Evolutionary conservation across 2,329 filamentous ascomycete species (phyloP), one percentile per base, ranked within the genome.

Genomic region (Arthrobotrys sinensis): DNA sequence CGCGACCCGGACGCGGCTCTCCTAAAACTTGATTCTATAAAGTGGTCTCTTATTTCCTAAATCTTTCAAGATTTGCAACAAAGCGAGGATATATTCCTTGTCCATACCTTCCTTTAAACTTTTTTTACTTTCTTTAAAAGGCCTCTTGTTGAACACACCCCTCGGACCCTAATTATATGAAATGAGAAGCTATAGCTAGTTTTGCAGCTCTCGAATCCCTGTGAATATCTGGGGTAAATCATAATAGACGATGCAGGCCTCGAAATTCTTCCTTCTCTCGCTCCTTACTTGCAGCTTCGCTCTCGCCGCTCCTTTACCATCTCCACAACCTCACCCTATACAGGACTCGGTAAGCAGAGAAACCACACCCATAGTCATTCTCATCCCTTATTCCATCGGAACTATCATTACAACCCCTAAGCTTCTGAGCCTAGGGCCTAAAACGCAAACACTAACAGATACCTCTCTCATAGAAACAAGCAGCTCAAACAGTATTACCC

Each of bases 191-290:
- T 60, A 60, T 36, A 28, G 24, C 24, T 16, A 38, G 5, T 45
- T 60, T 60, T 60, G n/a, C n/a, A 57, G n/a, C 34, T 57, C 10
- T 38, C 32, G 4, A 12, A 60, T 24, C 53, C 36, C 55, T 60
- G 36, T 8, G 8, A 11, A n/a, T 40, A 60, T 40, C 11, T 11
- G 16, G 55, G 48, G 55, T 28, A 11, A 57, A 60, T 28, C 55
- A 60, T 5, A 24, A 43, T 40, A 60, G 24, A 60, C 55, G 36
- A 60, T 60, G 55, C 36, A 60, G 34, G 34, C 24, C 55, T 60
- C 55, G 36, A 43, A n/a, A 21, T n/a, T 43, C 19, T 60, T 60
- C 12, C 19, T 60, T 14, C 34, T 60, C 11, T 40, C 55, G 8
- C 10, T 60, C 19, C 55, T 60, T 24, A 60, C 16, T 24, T 60